Evolutionary conservation across 1,139 yeast genomes (phyloP).

Genomic region (Geotrichum restrictum): DNA sequence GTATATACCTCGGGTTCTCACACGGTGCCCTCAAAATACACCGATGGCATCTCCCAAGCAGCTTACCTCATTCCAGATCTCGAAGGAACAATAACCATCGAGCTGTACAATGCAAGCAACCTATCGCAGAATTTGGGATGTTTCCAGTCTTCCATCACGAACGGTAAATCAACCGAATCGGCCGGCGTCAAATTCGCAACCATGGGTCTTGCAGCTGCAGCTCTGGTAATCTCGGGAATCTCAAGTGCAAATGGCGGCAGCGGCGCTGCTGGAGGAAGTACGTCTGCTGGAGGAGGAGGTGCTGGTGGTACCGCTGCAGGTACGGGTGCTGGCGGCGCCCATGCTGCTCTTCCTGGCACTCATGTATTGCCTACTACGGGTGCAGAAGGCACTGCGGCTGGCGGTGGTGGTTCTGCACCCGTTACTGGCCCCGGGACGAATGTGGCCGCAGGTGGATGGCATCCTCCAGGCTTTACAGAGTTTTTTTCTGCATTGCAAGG

Average conservation of each 20-base stretch:
- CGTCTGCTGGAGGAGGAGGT: no score
- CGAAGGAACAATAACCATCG: slow-evolving; percentile 33
- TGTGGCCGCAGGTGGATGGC: slow-evolving; percentile 28
- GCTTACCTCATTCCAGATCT: slow-evolving; percentile 37
- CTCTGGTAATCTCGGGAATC: slow-evolving; percentile 27
- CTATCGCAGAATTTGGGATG: slow-evolving; percentile 32
- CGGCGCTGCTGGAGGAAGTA: slow-evolving; percentile 23
- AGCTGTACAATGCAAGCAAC: slow-evolving; percentile 28
- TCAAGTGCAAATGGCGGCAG: slow-evolving; percentile 25
- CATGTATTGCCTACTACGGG: slow-evolving; percentile 18
- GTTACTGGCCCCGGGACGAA: slow-evolving; percentile 23
- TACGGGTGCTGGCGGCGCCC: slow-evolving; percentile 22
- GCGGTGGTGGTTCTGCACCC: slow-evolving; percentile 12
- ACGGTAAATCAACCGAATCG: slow-evolving; percentile 33
- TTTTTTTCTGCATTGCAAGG: slow-evolving; percentile 32
- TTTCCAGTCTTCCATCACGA: slow-evolving; percentile 32
- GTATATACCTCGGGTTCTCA: slow-evolving; percentile 30
- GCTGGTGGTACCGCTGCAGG: slow-evolving; percentile 24
- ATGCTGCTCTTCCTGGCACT: slow-evolving; percentile 17
- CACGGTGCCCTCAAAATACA: slow-evolving; percentile 32
- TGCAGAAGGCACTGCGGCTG: slow-evolving; percentile 22
- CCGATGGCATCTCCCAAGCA: slow-evolving; percentile 29
- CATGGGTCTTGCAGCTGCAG: slow-evolving; percentile 34
- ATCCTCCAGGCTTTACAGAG: slow-evolving; percentile 31
- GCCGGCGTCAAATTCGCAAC: slow-evolving; percentile 31